Conservation (phyloP, 768 basidiomycete species). For the Macrolepiota dolichaula region DNA sequence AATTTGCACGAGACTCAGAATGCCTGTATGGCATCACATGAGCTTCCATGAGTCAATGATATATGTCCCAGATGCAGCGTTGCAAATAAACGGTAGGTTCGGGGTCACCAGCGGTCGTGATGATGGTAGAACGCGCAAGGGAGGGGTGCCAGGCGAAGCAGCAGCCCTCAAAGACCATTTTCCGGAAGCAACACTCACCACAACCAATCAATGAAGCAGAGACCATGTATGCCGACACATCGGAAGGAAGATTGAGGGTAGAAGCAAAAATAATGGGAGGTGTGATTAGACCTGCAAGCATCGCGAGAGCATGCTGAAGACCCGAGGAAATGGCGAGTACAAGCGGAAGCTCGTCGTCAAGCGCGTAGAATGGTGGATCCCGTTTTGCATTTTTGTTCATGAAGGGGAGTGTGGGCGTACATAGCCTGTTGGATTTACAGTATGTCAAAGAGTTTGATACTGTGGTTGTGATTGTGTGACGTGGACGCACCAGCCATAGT, state of each 20-base stretch:
- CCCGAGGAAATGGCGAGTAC: constrained; percentile 71
- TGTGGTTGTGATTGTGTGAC: neutral
- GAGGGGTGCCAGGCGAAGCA: neutral
- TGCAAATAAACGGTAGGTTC: neutral
- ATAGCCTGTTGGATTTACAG: constrained; percentile 39
- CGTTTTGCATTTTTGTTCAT: constrained; percentile 30
- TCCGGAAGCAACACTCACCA: constrained; percentile 36
- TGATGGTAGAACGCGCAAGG: neutral
- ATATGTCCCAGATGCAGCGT: neutral
- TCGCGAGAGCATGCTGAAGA: constrained; percentile 73
- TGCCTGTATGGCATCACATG: constrained; percentile 38
- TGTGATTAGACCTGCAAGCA: constrained; percentile 80
- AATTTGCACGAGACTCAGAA: constrained; percentile 77
- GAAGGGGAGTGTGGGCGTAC: constrained; percentile 66
- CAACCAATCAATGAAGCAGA: constrained; percentile 80
- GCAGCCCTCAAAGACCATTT: neutral
- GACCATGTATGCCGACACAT: constrained; percentile 71
- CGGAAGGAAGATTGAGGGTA: constrained; percentile 52
- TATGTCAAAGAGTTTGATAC: neutral
- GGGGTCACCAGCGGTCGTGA: neutral
- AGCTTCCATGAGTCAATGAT: neutral
- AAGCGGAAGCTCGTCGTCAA: constrained; percentile 71
- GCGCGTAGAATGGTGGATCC: constrained; percentile 70
- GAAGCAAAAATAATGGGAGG: constrained; percentile 81
- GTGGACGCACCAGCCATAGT: constrained; percentile 54